Evolutionary conservation across 495 filamentous ascomycete species (phyloP), one percentile per base, ranked within the genome.

Genomic region (Viridothelium virens): DNA sequence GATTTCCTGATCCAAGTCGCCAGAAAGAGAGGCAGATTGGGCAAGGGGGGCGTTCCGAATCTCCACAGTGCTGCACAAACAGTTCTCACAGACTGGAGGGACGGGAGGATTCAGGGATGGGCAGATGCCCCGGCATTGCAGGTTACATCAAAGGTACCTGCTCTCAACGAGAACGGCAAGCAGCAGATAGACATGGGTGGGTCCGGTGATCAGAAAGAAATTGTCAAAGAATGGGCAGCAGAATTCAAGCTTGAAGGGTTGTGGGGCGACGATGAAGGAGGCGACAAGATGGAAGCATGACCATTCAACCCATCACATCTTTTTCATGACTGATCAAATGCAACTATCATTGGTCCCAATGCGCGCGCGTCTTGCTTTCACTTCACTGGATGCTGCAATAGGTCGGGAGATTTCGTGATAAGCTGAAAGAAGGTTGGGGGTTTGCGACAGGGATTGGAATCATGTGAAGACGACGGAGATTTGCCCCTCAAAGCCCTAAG

Each of bases 201-300:
- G 4, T 69, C 70, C 4, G 78, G 80, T 63, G 91, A 93, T 72
- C 87, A 87, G 73, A 91, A 91, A 76, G 84, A 88, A 77, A 89
- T 98, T 70, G 94, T 97, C 18, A 89, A 86, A 25, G 87, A 94
- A 76, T 97, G 94, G 95, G 91, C 92, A 3, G 84, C 88, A 75
- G 95, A 97, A 78, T 97, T 98, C 77, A 92, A 92, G 80, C 82
- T 98, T 41, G 94, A 97, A 71, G 94, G 92, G 0, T 74, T 98
- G n/a, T 96, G 90, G 89, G 90, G 89, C 1, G 85, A 89, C 75
- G 83, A 79, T 31, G 75, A 79, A 61, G 75, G 69, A 63, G 79
- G 65, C 33, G 77, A 81, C 70, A 77, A 72, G 36, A 74, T 71
- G 71, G 68, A 73, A 63, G 62, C 53, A 56, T 73, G 62, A 70